phyloP scores from a whole-genome alignment of 169 alveolate genomes.

The Plasmodium ovale region DNA sequence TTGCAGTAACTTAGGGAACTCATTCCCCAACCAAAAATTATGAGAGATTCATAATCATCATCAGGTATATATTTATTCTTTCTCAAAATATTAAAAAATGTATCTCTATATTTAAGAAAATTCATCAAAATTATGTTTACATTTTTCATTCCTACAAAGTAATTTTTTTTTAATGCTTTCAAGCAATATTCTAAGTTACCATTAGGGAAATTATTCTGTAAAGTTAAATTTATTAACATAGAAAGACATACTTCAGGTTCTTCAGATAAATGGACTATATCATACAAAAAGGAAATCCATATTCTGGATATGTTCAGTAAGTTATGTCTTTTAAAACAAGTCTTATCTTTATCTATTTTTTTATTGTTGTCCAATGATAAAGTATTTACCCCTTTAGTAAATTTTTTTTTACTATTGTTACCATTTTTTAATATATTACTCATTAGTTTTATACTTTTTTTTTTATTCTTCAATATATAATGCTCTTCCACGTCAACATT shows the following conservation, averaged over 20 bases:
- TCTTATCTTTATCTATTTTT: background rate
- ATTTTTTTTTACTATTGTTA: background rate
- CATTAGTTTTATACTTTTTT: slow-evolving; percentile 22
- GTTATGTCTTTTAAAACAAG: slow-evolving; percentile 43
- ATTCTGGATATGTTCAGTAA: slow-evolving; percentile 33
- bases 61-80: background rate
- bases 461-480: slow-evolving; percentile 12
- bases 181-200: slow-evolving; percentile 25
- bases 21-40: slow-evolving; percentile 64
- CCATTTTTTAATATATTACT: slow-evolving; percentile 26
- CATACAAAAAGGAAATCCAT: slow-evolving; percentile 31
- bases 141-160: slow-evolving; percentile 28
- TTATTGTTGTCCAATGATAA: background rate
- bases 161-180: slow-evolving; percentile 15
- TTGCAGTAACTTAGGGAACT: slow-evolving; percentile 51
- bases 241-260: slow-evolving; percentile 54
- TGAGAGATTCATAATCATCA: slow-evolving; percentile 19
- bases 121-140: slow-evolving; percentile 26
- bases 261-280: slow-evolving; percentile 37
- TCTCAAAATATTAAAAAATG: slow-evolving; percentile 17
- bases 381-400: background rate
- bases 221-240: slow-evolving; percentile 41
- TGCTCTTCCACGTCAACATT: slow-evolving; percentile 36
- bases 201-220: slow-evolving; percentile 23
- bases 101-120: slow-evolving; percentile 30